Conservation (phyloP, 441 rosid species). For the Geranium incanum region DNA sequence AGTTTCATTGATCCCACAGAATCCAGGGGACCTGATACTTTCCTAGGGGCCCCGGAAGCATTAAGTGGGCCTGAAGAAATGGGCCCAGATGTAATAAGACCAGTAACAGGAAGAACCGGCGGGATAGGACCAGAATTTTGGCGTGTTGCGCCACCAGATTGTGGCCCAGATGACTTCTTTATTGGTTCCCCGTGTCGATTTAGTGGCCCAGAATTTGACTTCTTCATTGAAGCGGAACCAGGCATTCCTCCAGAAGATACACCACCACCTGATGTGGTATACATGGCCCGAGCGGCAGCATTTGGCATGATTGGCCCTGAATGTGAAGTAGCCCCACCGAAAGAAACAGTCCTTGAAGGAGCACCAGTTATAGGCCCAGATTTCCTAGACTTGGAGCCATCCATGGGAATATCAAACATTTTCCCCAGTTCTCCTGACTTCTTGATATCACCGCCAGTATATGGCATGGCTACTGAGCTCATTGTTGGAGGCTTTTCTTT, state of each 20-base stretch:
- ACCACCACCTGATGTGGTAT: constrained; percentile 47
- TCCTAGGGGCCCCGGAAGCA: constrained; percentile 80
- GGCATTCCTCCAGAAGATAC: constrained; percentile 40
- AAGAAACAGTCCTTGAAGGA: constrained; percentile 87
- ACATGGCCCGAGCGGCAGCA: constrained; percentile 58
- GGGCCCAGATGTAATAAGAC: constrained; percentile 93
- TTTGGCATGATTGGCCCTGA: constrained; percentile 72
- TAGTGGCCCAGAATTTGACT: constrained; percentile 88
- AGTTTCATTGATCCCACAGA: constrained; percentile 66
- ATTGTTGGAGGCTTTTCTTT: constrained; percentile 93
- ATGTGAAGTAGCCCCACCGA: constrained; percentile 81
- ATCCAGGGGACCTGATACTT: constrained; percentile 88
- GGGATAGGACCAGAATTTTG: constrained; percentile 92
- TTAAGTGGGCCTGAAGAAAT: constrained; percentile 76
- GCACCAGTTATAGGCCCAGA: constrained; percentile 85
- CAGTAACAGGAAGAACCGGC: constrained; percentile 81
- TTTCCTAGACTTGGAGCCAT: constrained; percentile 83
- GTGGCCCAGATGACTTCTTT: constrained; percentile 85
- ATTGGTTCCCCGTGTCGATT: constrained; percentile 88
- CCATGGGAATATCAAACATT: constrained; percentile 80
- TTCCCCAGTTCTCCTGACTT: constrained; percentile 88
- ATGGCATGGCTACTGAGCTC: constrained; percentile 94
- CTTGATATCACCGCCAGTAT: constrained; percentile 92
- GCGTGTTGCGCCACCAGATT: constrained; percentile 79
- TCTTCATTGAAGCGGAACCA: constrained; percentile 72